A percentile compares a stretch with the other conserved stretches of the same genome.
Evolutionary conservation across 768 basidiomycete species (phyloP).

Genomic region (Kwoniella heveanensis): DNA sequence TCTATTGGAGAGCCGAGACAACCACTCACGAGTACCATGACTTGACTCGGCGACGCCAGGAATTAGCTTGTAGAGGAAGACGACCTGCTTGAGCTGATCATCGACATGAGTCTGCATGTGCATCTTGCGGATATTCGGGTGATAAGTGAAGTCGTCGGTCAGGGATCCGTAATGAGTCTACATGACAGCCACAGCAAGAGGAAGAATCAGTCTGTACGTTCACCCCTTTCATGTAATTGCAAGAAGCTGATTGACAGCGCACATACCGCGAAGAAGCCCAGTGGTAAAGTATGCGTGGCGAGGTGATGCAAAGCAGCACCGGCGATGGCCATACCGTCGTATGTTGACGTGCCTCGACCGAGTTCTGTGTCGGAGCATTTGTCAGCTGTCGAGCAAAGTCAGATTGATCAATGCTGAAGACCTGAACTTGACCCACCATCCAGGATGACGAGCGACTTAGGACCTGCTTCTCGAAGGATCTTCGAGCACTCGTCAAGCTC

Average conservation of each 20-base stretch:
- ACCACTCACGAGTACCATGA: constrained; percentile 57
- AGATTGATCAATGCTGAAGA: too few relatives aligned
- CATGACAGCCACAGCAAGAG: too few relatives aligned
- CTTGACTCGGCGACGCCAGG: constrained; percentile 53
- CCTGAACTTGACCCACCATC: too few relatives aligned
- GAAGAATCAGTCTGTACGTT: too few relatives aligned
- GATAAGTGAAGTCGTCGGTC: constrained; percentile 89
- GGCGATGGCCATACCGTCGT: constrained; percentile 99
- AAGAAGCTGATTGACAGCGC: neutral
- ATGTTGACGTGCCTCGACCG: constrained; percentile 90
- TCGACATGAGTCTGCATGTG: constrained; percentile 94
- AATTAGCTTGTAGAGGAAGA: constrained; percentile 93
- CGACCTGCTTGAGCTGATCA: constrained; percentile 75
- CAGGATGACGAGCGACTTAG: constrained; percentile 87
- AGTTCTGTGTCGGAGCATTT: too few relatives aligned
- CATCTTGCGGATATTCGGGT: constrained; percentile 90
- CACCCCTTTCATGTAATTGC: too few relatives aligned
- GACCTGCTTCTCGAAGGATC: constrained; percentile 89
- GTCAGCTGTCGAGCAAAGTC: too few relatives aligned
- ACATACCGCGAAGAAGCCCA: constrained; percentile 82
- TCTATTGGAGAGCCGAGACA: too few relatives aligned
- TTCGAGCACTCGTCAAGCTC: constrained; percentile 97
- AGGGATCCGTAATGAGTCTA: constrained; percentile 90
- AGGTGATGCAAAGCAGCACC: constrained; percentile 92
- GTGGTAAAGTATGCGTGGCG: constrained; percentile 84